Percentiles rank a stretch among this genome's conserved stretches.
Conservation (phyloP, 2,329 filamentous ascomycete genomes). For the Pseudogymnoascus sp. region DNA sequence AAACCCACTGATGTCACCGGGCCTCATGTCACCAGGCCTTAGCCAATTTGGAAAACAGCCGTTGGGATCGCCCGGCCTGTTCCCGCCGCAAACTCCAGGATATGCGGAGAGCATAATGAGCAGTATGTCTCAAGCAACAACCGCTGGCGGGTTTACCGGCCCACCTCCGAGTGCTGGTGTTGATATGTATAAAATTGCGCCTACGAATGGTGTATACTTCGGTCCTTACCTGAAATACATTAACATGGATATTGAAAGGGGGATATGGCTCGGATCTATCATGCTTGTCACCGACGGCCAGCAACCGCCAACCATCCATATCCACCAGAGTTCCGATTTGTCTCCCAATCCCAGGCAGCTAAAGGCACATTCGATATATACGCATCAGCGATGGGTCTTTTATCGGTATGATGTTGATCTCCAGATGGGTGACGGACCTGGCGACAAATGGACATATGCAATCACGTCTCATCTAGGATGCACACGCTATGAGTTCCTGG, state of each 20-base stretch:
- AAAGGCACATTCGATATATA: slow-evolving; percentile 70
- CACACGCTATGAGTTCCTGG: slow-evolving; percentile 94
- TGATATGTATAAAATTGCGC: slow-evolving; percentile 86
- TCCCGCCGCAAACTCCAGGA: slow-evolving; percentile 71
- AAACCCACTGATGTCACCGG: slow-evolving; percentile 62
- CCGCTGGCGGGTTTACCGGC: slow-evolving; percentile 72
- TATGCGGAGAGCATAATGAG: slow-evolving; percentile 83
- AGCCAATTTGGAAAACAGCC: slow-evolving; percentile 51
- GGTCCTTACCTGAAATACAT: slow-evolving; percentile 91
- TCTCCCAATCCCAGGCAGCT: slow-evolving; percentile 89
- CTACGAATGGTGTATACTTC: slow-evolving; percentile 96
- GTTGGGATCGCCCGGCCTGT: slow-evolving; percentile 65
- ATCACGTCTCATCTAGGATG: slow-evolving; percentile 95
- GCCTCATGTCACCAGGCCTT: slow-evolving; percentile 54
- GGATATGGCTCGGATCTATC: slow-evolving; percentile 87
- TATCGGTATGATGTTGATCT: slow-evolving; percentile 90
- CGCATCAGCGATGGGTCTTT: slow-evolving; percentile 90
- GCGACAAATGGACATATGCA: slow-evolving; percentile 91
- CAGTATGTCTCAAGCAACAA: slow-evolving; percentile 65
- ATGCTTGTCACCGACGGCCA: slow-evolving; percentile 83
- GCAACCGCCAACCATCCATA: slow-evolving; percentile 90
- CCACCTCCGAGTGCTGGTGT: slow-evolving; percentile 84
- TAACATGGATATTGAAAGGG: slow-evolving; percentile 92
- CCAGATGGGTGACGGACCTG: slow-evolving; percentile 73
- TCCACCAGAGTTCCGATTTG: slow-evolving; percentile 81